These are phyloP conservation scores for Mucor irregularis DNA, from an alignment of 371 early-diverging fungal genomes.

Conservation along the genomic window DNA sequence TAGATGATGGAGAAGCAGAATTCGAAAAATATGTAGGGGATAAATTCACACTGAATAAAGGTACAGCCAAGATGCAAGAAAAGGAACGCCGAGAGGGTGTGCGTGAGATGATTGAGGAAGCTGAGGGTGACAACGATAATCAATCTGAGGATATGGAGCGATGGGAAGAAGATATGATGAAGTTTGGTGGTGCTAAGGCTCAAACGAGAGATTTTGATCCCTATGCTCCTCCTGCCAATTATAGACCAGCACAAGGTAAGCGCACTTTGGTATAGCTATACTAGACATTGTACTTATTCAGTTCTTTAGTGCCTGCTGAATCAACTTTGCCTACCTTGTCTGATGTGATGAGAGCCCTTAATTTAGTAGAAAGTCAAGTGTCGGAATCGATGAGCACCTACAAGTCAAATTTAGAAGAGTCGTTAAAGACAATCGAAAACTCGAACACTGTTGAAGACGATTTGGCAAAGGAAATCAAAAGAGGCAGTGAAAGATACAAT, in stretches of 20 bases:
- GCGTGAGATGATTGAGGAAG: slow-evolving; percentile 59
- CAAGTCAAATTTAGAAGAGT: slow-evolving; percentile 47
- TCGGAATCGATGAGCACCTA: slow-evolving; percentile 42
- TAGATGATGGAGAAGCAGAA: slow-evolving; percentile 57
- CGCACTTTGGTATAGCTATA: not conserved
- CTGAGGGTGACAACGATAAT: slow-evolving; percentile 54
- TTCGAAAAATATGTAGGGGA: slow-evolving; percentile 53
- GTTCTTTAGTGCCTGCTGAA: slow-evolving; percentile 53
- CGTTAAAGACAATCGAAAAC: slow-evolving; percentile 43
- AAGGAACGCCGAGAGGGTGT: slow-evolving; percentile 41
- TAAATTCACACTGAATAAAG: slow-evolving; percentile 40
- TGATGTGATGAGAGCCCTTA: slow-evolving; percentile 46
- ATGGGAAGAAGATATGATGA: slow-evolving; percentile 72
- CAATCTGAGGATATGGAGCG: slow-evolving; percentile 60
- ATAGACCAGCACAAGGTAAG: slow-evolving; percentile 42
- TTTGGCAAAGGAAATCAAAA: slow-evolving; percentile 47
- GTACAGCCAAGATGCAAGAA: slow-evolving; percentile 38
- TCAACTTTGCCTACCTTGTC: slow-evolving; percentile 50
- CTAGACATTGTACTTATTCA: not conserved
- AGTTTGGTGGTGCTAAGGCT: slow-evolving; percentile 53
- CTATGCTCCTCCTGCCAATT: slow-evolving; percentile 27
- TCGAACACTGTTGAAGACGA: slow-evolving; percentile 33
- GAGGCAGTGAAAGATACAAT: slow-evolving; percentile 56
- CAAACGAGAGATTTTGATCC: slow-evolving; percentile 25
- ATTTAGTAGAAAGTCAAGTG: slow-evolving; percentile 33